Evolutionary conservation across 1,284 basidiomycete species (phyloP), one percentile per base, ranked within the genome.

Genomic region (Fistulina hepatica): DNA sequence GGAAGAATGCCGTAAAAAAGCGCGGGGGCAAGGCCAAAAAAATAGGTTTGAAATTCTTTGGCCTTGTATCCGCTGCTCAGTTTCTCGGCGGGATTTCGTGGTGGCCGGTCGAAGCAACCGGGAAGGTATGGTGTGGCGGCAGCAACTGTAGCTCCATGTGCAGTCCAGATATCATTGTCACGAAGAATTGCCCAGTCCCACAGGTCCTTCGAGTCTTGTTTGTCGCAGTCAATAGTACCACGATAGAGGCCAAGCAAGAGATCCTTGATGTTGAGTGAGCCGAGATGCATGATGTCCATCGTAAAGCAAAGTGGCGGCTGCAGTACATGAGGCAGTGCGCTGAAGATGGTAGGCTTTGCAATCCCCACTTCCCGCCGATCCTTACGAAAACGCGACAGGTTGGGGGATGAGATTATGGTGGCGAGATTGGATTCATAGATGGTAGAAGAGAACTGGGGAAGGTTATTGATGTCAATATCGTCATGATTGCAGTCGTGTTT

Each of bases 211-310:
- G 58, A 0, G 32, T 37, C 2, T 34, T n/a, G n/a, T n/a, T n/a
- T 2, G 3, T 41, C 42, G 11, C 46, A 48, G 1, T 51, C 37
- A 4, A 61, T 37, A 0, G 43, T 50, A 0, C 56, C 58, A 3
- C 50, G 39, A 54, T 58, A 60, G 2, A 65, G 52, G 0, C 40
- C 24, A 2, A 60, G 20, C 0, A 63, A 16, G 0, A 65, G 50
- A 5, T 63, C 55, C 0, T 51, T 34, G 1, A 63, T 3, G n/a
- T 64, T 65, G 2, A 59, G 38, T 0, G 39, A 25, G 0, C 52
- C 40, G 2, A 50, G 32, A 42, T 63, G 63, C 62, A 64, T 64
- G 8, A 56, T 36, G 36, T 67, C 60, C 0, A 28, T 39, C 37
- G 42, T 34, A 53, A 52, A 28, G 20, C 36, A 34, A n/a, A 16